Conservation (phyloP, 768 basidiomycete species). For the Rubroboletus pulcherrimus region DNA sequence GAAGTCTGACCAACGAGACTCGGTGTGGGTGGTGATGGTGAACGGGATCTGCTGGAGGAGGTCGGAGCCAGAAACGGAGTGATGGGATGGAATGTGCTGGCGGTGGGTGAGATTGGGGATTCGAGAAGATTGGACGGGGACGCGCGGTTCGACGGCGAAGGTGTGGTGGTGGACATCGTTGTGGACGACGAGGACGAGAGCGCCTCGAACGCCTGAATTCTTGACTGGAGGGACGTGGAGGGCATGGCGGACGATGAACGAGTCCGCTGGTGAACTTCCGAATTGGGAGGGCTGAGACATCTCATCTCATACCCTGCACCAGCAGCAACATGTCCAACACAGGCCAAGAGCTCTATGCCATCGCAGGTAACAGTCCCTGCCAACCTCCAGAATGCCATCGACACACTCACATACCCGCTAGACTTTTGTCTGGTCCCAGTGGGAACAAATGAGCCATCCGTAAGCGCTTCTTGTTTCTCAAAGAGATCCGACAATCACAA, state of each 20-base stretch:
- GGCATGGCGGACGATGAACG: constrained; percentile 32
- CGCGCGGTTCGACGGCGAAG: constrained; percentile 7
- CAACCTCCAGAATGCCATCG: not conserved
- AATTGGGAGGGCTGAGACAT: not conserved
- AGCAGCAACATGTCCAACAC: constrained; percentile 13
- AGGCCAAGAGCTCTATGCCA: constrained; percentile 60
- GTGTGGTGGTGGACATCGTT: constrained; percentile 8
- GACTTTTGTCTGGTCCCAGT: constrained; percentile 91
- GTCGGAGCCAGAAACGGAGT: constrained; percentile 32
- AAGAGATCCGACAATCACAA: not conserved
- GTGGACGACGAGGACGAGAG: constrained; percentile 34
- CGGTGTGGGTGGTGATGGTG: constrained; percentile 48
- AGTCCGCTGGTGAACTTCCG: not conserved
- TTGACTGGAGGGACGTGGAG: constrained; percentile 48
- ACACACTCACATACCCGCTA: constrained; percentile 24
- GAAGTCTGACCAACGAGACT: constrained; percentile 47
- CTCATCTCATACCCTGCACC: not conserved
- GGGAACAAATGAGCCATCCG: constrained; percentile 71
- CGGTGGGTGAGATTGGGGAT: constrained; percentile 46
- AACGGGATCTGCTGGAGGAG: constrained; percentile 27
- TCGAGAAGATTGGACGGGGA: constrained; percentile 39
- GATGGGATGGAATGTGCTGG: constrained; percentile 42
- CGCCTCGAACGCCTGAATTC: constrained; percentile 64
- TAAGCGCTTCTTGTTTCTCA: constrained; percentile 29
- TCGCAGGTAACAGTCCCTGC: constrained; percentile 52